Base-by-base conservation (phyloP, 2,329 filamentous ascomycete genomes). In the Coniochaeta pulveracea region DNA sequence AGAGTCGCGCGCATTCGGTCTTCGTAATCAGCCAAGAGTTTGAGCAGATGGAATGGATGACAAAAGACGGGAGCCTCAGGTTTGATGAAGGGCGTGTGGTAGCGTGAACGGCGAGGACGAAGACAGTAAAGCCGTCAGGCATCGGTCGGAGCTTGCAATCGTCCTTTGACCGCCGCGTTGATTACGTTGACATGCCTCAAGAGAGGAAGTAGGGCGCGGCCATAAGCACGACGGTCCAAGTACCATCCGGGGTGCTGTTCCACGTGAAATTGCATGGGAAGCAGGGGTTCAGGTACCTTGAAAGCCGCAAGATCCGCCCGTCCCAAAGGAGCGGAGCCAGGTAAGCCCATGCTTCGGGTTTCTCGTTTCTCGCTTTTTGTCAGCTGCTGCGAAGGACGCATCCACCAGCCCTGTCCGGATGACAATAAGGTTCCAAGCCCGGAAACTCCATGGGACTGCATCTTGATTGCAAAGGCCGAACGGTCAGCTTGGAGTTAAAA, bases 281-380 rank as follows among this genome's bases (percentile, higher is more conserved):
- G 10, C 30, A 33, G 30, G 30, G 17, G 12, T 19, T 26, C 24
- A 25, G 16, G 29, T 30, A 36, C 34, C 29, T 35, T 22, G 8
- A 16, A 22, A 26, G 30, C 22, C 27, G 28, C 28, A 23, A 37
- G 35, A 35, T 39, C 30, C 19, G 19, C 27, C 14, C 28, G 19
- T 3, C 17, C 27, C 10, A 21, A 31, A 31, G 28, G 18, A 31
- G 28, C 28, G 28, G 28, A 31, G 28, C 18, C 19, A 16, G 21
- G 8, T n/a, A n/a, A n/a, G n/a, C n/a, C n/a, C n/a, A n/a, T 22
- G 11, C 7, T 37, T 43, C 40, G 44, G 44, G 38, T 33, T 44
- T 38, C n/a, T n/a, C n/a, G n/a, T n/a, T n/a, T n/a, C n/a, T 43
- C 39, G 40, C 33, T 39, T 45, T 44, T 45, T 44, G 44, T 47